phyloP scores from a whole-genome alignment of 495 filamentous ascomycete species.

The Annulohypoxylon moriforme region DNA sequence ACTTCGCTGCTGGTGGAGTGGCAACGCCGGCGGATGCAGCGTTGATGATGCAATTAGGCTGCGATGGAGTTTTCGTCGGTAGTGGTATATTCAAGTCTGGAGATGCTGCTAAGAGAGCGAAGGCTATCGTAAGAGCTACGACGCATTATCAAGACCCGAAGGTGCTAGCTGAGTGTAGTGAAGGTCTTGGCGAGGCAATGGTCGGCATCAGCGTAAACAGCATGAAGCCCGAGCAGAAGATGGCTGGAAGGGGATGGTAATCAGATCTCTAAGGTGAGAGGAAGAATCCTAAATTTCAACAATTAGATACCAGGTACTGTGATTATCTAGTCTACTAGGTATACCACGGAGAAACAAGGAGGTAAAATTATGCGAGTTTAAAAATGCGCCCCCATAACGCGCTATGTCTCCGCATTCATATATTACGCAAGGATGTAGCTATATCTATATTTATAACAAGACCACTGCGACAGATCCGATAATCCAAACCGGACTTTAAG shows the following conservation, averaged over 20 bases:
- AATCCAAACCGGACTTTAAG: too few relatives aligned
- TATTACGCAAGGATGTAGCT: slow-evolving; percentile 9
- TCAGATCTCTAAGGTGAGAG: not conserved
- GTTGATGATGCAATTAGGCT: slow-evolving; percentile 99
- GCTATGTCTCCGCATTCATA: slow-evolving; percentile 1
- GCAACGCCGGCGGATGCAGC: slow-evolving; percentile 97
- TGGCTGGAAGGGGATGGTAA: slow-evolving; percentile 78
- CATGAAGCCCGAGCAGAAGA: slow-evolving; percentile 79
- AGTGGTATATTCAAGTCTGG: slow-evolving; percentile 97
- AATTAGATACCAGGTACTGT: not conserved
- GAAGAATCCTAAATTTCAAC: slow-evolving; percentile 27
- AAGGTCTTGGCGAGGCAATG: slow-evolving; percentile 93
- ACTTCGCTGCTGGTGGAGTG: slow-evolving; percentile 97
- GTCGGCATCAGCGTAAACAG: slow-evolving; percentile 85
- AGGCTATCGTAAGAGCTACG: slow-evolving; percentile 93
- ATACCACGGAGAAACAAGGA: not conserved
- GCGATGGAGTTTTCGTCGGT: slow-evolving; percentile 97
- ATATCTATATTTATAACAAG: slow-evolving; percentile 2
- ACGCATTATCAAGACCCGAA: slow-evolving; percentile 89
- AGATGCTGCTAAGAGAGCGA: slow-evolving; percentile 85
- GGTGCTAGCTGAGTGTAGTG: slow-evolving; percentile 86
- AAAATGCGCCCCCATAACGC: not conserved
- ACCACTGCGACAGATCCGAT: not conserved
- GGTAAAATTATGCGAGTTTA: not conserved
- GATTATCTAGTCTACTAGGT: not conserved